Conservation (phyloP, 1,139 yeast species). For the Yamadazyma kanchanaburiensis region DNA sequence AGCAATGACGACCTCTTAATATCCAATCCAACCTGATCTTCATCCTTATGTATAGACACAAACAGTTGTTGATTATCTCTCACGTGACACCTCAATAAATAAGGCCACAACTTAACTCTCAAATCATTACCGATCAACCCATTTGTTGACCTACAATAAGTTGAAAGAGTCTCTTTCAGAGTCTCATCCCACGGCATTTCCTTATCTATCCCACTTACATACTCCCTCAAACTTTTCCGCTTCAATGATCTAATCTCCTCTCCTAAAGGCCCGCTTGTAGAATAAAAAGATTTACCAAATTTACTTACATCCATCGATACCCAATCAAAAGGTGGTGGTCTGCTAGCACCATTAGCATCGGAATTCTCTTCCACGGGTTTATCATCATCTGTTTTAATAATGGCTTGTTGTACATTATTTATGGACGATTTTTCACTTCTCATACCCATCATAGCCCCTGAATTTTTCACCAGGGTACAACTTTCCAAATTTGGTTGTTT, state of each 20-base stretch:
- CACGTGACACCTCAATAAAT: constrained; percentile 14
- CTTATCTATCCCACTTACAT: too few species aligned
- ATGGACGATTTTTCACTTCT: too few species aligned
- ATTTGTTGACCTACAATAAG: constrained; percentile 41
- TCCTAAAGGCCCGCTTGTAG: constrained; percentile 37
- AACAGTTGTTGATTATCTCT: background rate
- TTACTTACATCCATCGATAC: constrained; percentile 48
- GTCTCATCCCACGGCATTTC: too few species aligned
- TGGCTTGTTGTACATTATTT: too few species aligned
- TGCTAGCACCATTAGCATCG: too few species aligned
- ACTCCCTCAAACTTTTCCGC: constrained; percentile 34
- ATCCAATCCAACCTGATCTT: constrained; percentile 75
- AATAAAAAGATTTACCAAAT: constrained; percentile 48
- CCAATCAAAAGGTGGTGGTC: too few species aligned
- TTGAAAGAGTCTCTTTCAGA: too few species aligned
- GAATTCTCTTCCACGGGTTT: too few species aligned
- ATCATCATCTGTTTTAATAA: too few species aligned
- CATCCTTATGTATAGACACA: constrained; percentile 53
- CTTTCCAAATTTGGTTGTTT: too few species aligned
- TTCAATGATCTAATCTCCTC: constrained; percentile 39
- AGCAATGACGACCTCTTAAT: constrained; percentile 74
- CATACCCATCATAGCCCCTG: too few species aligned
- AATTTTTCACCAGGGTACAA: too few species aligned
- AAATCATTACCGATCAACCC: constrained; percentile 44
- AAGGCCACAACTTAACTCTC: constrained; percentile 49